These are phyloP conservation scores for Candida mesenterica DNA, from an alignment of 1,139 yeast species.

Conservation along the genomic window DNA sequence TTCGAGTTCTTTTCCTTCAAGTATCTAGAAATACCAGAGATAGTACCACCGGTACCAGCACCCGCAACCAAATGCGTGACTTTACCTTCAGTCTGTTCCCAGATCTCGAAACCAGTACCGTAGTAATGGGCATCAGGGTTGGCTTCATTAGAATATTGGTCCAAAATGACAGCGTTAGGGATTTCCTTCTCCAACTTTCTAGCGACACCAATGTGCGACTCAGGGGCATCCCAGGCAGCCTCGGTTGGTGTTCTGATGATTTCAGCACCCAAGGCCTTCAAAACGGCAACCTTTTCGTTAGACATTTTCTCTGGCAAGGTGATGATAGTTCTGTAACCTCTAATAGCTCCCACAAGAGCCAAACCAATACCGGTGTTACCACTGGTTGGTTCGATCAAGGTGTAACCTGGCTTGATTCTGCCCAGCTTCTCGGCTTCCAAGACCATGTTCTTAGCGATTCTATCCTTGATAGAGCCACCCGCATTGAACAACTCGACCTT, in stretches of 20 bases:
- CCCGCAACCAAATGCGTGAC: constrained; percentile 81
- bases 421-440: constrained; percentile 82
- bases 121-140: constrained; percentile 84
- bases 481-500: constrained; percentile 68
- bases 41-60: constrained; percentile 89
- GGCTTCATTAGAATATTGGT: constrained; percentile 76
- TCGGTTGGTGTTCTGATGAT: constrained; percentile 90
- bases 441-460: constrained; percentile 67
- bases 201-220: constrained; percentile 89
- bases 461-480: constrained; percentile 70
- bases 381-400: constrained; percentile 86
- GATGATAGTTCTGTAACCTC: constrained; percentile 84
- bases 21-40: constrained; percentile 74
- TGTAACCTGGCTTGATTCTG: constrained; percentile 78
- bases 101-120: constrained; percentile 85
- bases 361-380: constrained; percentile 90
- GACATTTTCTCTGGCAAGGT: constrained; percentile 93
- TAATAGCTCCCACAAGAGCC: constrained; percentile 83
- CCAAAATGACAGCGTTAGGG: constrained; percentile 82
- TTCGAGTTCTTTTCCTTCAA: constrained; percentile 69
- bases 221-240: constrained; percentile 93
- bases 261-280: constrained; percentile 89
- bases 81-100: constrained; percentile 76
- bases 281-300: constrained; percentile 83
- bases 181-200: constrained; percentile 77